Base-by-base conservation (phyloP, 1,284 basidiomycete species). In the Binderoboletus segoi region DNA sequence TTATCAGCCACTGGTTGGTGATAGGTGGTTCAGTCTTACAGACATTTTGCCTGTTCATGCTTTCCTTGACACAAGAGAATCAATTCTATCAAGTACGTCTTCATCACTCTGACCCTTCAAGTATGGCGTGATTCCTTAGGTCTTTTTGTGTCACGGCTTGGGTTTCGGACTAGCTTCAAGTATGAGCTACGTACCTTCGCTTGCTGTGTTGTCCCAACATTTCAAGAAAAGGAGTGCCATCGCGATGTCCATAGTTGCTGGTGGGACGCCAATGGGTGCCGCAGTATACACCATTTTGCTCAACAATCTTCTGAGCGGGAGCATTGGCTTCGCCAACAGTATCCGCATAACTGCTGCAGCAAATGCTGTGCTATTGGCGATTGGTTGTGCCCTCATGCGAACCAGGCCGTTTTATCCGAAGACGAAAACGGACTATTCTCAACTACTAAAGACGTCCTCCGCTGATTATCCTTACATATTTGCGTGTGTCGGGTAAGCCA, bases 131-230 rank as follows among this genome's bases (percentile, higher is more conserved):
- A 54, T 38, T 18, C 33, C 50, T 32, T 42, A 76, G 70, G 35
- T 76, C 20, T 71, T 76, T 50, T 65, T 76, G n/a, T 63, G 61
- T 4, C 76, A 77, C 38, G 76, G 73, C 13, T 43, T 77, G 15
- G 74, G 70, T 8, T 60, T 67, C 8, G 76, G 74, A 4, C 56
- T 75, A 4, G 70, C 71, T 43, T 59, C 67, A 15, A 75, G 75
- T 43, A 62, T 70, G 58, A 59, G 65, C 41, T 75, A 71, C 45
- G 63, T 76, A 18, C 72, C 73, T 13, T 63, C 64, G 8, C 57
- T 76, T 28, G 67, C 73, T n/a, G 61, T 76, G 15, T 41, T 75
- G 16, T 75, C 73, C n/a, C 73, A 74, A 28, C 72, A 76, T 61
- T 76, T 76, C 46, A 48, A 61, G 11, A 65, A 61, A 44, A 66